Percentiles rank a stretch among this genome's conserved stretches.
phyloP scores from a whole-genome alignment of 2,329 filamentous ascomycete genomes.

The Cladorrhinum sp. region DNA sequence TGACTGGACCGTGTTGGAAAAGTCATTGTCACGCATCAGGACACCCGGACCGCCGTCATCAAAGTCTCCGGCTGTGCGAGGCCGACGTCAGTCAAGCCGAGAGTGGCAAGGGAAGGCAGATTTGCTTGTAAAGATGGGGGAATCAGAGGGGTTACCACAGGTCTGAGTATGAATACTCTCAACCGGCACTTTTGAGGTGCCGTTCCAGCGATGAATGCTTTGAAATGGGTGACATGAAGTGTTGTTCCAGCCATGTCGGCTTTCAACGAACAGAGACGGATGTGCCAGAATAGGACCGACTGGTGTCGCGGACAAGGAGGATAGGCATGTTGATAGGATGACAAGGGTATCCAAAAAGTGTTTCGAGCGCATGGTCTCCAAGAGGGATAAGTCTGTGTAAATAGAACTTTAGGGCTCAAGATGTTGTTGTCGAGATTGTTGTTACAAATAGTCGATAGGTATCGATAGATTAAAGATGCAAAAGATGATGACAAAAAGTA shows the following conservation, averaged over 20 bases:
- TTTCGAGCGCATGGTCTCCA: background rate
- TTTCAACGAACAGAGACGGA: background rate
- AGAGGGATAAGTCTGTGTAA: background rate
- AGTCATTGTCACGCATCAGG: constrained; percentile 27
- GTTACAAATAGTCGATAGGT: background rate
- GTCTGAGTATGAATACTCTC: background rate
- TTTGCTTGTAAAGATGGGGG: constrained; percentile 15
- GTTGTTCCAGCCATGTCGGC: background rate
- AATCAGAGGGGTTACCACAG: constrained; percentile 2
- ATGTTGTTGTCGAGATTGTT: background rate
- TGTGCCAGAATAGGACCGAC: background rate
- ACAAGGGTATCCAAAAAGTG: background rate
- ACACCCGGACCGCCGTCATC: constrained; percentile 26
- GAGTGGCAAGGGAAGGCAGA: background rate
- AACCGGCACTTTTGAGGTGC: background rate
- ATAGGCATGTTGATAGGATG: background rate
- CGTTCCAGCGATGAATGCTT: constrained; percentile 1
- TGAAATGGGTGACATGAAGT: background rate
- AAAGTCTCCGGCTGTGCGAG: constrained; percentile 13
- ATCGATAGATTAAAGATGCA: background rate
- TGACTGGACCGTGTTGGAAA: constrained; percentile 16
- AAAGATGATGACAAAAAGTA: background rate
- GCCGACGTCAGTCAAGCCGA: background rate
- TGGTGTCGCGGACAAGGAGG: background rate
- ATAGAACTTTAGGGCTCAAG: background rate